Base-by-base conservation (phyloP, 1,284 basidiomycete species). In the Cryptococcus hybrid region DNA sequence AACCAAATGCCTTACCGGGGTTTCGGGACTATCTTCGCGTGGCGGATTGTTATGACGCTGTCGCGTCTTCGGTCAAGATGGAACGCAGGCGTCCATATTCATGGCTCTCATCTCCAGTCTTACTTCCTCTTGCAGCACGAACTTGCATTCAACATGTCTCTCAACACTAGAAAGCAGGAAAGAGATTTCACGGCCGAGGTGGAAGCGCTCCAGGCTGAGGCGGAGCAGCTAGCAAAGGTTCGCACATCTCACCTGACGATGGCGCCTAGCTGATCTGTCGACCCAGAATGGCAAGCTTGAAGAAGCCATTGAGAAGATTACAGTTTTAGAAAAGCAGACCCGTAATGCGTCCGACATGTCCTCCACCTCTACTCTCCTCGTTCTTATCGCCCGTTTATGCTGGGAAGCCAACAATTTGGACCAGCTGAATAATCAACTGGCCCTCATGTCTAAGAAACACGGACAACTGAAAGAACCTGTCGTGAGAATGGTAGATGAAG, bases 261-360 rank as follows among this genome's bases (percentile, higher is more conserved):
- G n/a, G 43, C 9, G 8, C 24, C 43, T 24, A 40, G 30, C 7
- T 47, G 2, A 40, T 56, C 62, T 63, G 57, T 47, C 9, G 57
- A 80, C 49, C 8, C 62, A 81, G 80, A 64, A 85, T 56, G 90
- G 89, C 46, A 87, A 88, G 76, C 82, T 94, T 46, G 84, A 88
- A 70, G 88, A 91, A 45, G 92, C 89, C 11, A 80, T 98, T 15
- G 96, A 99, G 78, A 92, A 90, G 79, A 85, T 99, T 55, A 84
- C 92, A 57, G 80, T 81, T 3, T 82, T 99, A 1, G 96, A 99
- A 80, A 99, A 99, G 80, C 93, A 96, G 77, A 88, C 95, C 4
- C 85, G 96, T 78, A 98, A 98, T 82, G 95, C 95, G 12, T 89
- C 94, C 54, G 96, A 99, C 82, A 83, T 93, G 52, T 77, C 85